phyloP scores from a whole-genome alignment of 2,329 filamentous ascomycete species.

The Exophiala mesophila region DNA sequence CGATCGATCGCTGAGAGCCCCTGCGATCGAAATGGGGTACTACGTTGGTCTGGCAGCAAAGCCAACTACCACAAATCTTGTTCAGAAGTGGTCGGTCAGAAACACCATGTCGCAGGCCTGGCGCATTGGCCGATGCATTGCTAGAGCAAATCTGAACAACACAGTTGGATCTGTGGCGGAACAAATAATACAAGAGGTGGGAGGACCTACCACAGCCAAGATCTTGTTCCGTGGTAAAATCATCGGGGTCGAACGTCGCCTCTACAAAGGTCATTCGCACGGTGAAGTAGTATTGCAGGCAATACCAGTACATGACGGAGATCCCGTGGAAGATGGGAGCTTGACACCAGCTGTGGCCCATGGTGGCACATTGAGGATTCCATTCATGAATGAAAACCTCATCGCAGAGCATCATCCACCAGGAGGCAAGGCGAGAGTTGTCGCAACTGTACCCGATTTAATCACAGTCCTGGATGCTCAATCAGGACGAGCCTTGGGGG shows the following conservation, averaged over 20 bases:
- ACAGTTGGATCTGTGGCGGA: slow-evolving; percentile 52
- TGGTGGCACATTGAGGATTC: slow-evolving; percentile 55
- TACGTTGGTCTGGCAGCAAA: slow-evolving; percentile 38
- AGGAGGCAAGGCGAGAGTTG: slow-evolving; percentile 31
- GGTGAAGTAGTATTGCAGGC: slow-evolving; percentile 51
- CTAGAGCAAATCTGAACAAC: slow-evolving; percentile 33
- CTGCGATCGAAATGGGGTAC: slow-evolving; percentile 27
- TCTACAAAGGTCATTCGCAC: slow-evolving; percentile 56
- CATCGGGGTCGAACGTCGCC: slow-evolving; percentile 53
- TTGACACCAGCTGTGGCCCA: slow-evolving; percentile 31
- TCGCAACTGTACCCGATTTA: slow-evolving; percentile 54
- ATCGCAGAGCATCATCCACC: slow-evolving; percentile 44
- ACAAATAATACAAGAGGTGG: slow-evolving; percentile 47
- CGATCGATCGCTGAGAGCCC: background rate
- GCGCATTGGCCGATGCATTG: slow-evolving; percentile 57
- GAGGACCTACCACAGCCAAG: slow-evolving; percentile 43
- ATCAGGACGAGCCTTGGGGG: slow-evolving; percentile 53
- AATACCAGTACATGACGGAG: slow-evolving; percentile 31
- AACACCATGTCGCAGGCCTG: slow-evolving; percentile 43
- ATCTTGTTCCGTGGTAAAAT: slow-evolving; percentile 61
- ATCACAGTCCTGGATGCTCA: slow-evolving; percentile 54
- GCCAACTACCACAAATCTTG: slow-evolving; percentile 36
- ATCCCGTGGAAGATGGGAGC: slow-evolving; percentile 21
- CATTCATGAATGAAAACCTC: slow-evolving; percentile 71
- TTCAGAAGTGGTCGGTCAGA: slow-evolving; percentile 33